phyloP scores from a whole-genome alignment of 2,329 filamentous ascomycete species.

The Aspergillus sojae region DNA sequence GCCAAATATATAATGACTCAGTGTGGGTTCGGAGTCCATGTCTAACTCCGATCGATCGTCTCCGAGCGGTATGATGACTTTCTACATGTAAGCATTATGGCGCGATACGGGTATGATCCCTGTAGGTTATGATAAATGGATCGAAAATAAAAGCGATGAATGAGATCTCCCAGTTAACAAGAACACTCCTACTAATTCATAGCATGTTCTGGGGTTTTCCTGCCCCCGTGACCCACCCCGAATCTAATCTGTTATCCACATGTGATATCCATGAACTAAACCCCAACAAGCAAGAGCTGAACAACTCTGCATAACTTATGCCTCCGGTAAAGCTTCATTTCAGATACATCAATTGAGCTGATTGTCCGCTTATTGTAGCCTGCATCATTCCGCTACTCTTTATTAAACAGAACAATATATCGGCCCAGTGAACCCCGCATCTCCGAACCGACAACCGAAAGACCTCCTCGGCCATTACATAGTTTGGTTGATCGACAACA shows the following conservation, averaged over 20 bases:
- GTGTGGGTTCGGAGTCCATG: not conserved
- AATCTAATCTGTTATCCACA: not conserved
- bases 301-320: no score
- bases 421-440: constrained; percentile 16
- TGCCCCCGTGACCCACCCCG: not conserved
- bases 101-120: not conserved
- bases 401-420: not conserved
- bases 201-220: not conserved
- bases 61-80: not conserved
- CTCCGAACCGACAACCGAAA: constrained; percentile 20
- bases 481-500: not conserved
- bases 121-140: not conserved
- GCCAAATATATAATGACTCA: not conserved
- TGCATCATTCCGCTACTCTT: not conserved
- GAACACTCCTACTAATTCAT: not conserved
- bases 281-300: not conserved
- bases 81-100: not conserved
- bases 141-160: not conserved
- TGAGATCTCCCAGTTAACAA: not conserved
- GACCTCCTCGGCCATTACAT: constrained; percentile 6
- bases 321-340: not conserved
- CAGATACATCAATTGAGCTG: not conserved
- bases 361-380: not conserved
- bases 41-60: not conserved
- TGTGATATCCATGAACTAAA: constrained; percentile 1